Conservation (phyloP, 768 basidiomycete species). For the Auriculariales sp. region DNA sequence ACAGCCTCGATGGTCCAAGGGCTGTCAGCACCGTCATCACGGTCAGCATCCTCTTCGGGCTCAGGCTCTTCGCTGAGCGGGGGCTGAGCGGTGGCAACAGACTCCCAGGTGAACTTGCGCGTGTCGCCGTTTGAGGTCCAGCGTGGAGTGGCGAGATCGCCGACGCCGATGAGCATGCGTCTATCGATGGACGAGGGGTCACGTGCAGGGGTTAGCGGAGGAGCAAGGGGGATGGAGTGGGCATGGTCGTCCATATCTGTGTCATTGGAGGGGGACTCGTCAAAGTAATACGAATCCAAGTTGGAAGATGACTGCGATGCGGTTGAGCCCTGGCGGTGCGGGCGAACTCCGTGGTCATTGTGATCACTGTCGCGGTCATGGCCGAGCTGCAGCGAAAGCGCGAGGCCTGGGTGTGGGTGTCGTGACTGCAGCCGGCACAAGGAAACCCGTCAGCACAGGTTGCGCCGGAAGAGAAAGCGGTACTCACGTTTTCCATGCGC, state of each 20-base stretch:
- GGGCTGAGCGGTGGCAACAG: background rate
- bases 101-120: slow-evolving; percentile 3
- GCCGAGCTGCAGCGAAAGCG: background rate
- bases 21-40: slow-evolving; percentile 48
- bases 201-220: slow-evolving; percentile 43
- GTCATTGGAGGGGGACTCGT: slow-evolving; percentile 3
- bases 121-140: slow-evolving; percentile 50
- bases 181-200: slow-evolving; percentile 77
- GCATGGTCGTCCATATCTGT: background rate
- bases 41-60: slow-evolving; percentile 20
- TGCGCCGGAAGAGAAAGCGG: no score
- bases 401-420: background rate
- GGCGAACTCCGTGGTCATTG: no score
- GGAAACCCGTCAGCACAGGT: background rate
- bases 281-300: slow-evolving; percentile 4
- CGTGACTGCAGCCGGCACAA: background rate
- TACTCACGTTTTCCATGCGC: background rate
- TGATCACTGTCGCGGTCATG: background rate
- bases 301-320: background rate
- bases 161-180: slow-evolving; percentile 79
- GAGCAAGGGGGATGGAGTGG: background rate
- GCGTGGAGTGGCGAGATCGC: slow-evolving; percentile 91
- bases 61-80: slow-evolving; percentile 3
- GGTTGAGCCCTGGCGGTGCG: background rate
- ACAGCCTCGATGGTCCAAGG: slow-evolving; percentile 84